These are phyloP conservation scores for Naganishia antarctica DNA, from an alignment of 768 basidiomycete genomes.

Conservation along the genomic window DNA sequence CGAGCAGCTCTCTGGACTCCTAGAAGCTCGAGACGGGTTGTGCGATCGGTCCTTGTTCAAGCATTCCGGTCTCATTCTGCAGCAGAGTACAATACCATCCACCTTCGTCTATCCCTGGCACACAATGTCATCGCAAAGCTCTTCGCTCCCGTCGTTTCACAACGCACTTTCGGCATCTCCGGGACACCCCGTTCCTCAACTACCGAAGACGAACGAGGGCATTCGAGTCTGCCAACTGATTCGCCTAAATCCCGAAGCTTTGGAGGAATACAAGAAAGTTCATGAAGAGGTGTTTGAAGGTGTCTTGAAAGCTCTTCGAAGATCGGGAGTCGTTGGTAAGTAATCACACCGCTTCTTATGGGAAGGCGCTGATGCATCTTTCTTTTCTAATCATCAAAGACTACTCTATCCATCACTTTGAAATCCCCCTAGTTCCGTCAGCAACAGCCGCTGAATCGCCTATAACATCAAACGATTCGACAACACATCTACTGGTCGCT, in stretches of 20 bases:
- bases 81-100: too few species aligned
- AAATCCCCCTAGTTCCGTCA: slow-evolving; percentile 50
- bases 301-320: slow-evolving; percentile 61
- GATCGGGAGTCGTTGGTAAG: slow-evolving; percentile 57
- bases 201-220: slow-evolving; percentile 42
- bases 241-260: slow-evolving; percentile 54
- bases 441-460: neutral
- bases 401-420: slow-evolving; percentile 70
- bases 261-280: slow-evolving; percentile 50
- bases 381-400: slow-evolving; percentile 49
- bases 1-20: too few species aligned
- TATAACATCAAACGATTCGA: neutral
- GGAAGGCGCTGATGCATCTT: neutral
- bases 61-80: too few species aligned
- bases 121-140: neutral
- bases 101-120: too few species aligned
- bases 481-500: slow-evolving; percentile 61
- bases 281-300: slow-evolving; percentile 66
- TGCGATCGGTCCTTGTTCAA: too few species aligned
- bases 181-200: neutral
- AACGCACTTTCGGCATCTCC: slow-evolving; percentile 1
- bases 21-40: too few species aligned
- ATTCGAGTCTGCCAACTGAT: slow-evolving; percentile 67
- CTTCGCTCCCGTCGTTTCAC: neutral
- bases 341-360: neutral